Base-by-base conservation (phyloP, 495 filamentous ascomycete species). In the Penicillium fimorum region DNA sequence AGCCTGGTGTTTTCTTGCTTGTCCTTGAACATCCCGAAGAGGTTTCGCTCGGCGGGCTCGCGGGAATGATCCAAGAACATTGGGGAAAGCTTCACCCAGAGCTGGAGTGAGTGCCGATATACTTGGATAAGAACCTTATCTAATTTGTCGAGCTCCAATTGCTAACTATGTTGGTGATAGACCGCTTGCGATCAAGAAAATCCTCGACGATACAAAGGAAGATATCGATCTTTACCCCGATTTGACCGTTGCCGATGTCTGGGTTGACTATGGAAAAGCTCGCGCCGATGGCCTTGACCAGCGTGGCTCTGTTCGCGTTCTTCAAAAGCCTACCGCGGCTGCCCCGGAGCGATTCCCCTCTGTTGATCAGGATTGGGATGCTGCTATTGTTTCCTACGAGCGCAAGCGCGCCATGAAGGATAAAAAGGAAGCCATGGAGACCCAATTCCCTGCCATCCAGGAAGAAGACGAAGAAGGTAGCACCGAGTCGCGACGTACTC, bases 201-300 rank as follows among this genome's bases (percentile, higher is more conserved):
- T 78, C 5, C 42, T 76, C 35, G 69, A 78, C 42, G 68, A 72
- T 55, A 61, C 63, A 0, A 66, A 71, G 44, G 68, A 71, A 10
- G 20, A 53, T 4, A 61, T 69, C 29, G 66, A 72, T 38, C 69
- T 76, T 18, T 63, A 67, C 48, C 35, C 62, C n/a, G 65, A 70
- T 3, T 53, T 71, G 59, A 69, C 71, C 0, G 73, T 76, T 7
- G 69, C 70, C 1, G 69, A 75, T 52, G 70, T 76, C 2, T 78
- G 70, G 35, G 69, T 78, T 5, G 65, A 78, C 22, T 59, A 55
- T 17, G 75, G 72, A 0, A 73, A 69, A 37, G 71, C 66, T 10
- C 63, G 56, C 6, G 27, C 49, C 10, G 70, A 76, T 46, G 70
- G 68, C 8, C 61, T 59, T 47, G 75, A 78, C 56, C 75, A 78